phyloP scores from a whole-genome alignment of 805 yeast species.

The Suhomyces tanzawaensis region DNA sequence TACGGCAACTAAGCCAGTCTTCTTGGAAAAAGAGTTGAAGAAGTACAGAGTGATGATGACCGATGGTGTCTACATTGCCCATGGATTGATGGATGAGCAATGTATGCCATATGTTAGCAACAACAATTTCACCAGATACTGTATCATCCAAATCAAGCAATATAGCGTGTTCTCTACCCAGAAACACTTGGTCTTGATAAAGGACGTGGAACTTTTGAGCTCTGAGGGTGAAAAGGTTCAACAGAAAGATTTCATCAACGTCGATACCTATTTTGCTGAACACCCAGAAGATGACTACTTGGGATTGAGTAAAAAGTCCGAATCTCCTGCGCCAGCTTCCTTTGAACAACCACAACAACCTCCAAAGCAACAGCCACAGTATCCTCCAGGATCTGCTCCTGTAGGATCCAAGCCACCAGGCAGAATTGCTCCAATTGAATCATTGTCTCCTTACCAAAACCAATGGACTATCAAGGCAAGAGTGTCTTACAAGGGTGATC shows the following conservation, averaged over 20 bases:
- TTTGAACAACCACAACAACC: slow-evolving; percentile 9
- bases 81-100: slow-evolving; percentile 41
- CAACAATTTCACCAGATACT: slow-evolving; percentile 45
- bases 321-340: slow-evolving; percentile 7
- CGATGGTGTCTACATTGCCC: slow-evolving; percentile 38
- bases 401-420: slow-evolving; percentile 6
- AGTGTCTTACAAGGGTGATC: slow-evolving; percentile 81
- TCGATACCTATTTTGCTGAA: slow-evolving; percentile 57
- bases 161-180: slow-evolving; percentile 47
- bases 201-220: slow-evolving; percentile 43
- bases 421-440: slow-evolving; percentile 72
- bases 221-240: slow-evolving; percentile 36
- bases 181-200: slow-evolving; percentile 48
- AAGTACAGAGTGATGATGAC: slow-evolving; percentile 33
- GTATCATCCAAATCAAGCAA: slow-evolving; percentile 40
- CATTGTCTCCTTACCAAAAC: slow-evolving; percentile 85
- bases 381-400: slow-evolving; percentile 3
- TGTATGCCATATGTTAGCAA: slow-evolving; percentile 39
- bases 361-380: slow-evolving; percentile 10
- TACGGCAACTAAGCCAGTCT: slow-evolving; percentile 32
- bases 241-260: slow-evolving; percentile 34
- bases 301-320: slow-evolving; percentile 11
- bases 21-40: slow-evolving; percentile 27
- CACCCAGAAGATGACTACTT: slow-evolving; percentile 55
- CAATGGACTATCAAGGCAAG: slow-evolving; percentile 93